Conservation (phyloP, 495 filamentous ascomycete genomes). For the Coniosporium apollinis region DNA sequence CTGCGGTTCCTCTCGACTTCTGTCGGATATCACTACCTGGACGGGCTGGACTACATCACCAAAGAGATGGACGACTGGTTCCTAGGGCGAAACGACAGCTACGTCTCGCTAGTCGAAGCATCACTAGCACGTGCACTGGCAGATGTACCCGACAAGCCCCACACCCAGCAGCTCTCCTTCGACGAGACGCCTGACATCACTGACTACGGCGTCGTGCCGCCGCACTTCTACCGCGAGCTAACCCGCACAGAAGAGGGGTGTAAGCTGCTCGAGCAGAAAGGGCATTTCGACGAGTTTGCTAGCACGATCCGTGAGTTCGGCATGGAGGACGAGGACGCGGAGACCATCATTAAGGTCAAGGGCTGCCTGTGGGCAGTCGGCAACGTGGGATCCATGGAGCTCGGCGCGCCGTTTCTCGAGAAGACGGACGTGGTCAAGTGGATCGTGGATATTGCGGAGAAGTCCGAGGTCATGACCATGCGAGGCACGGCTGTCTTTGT, state of each 20-base stretch:
- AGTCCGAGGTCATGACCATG: constrained; percentile 74
- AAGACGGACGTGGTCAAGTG: constrained; percentile 68
- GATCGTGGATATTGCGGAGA: constrained; percentile 74
- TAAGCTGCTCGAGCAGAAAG: constrained; percentile 72
- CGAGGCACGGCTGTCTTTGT: constrained; percentile 95
- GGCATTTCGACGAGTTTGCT: constrained; percentile 88
- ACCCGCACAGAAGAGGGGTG: constrained; percentile 87
- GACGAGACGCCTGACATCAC: constrained; percentile 42
- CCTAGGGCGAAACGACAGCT: constrained; percentile 81
- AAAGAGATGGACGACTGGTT: constrained; percentile 99
- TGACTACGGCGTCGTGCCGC: constrained; percentile 58
- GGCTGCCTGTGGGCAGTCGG: constrained; percentile 96
- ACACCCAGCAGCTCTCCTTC: constrained; percentile 14
- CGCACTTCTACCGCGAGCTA: constrained; percentile 93
- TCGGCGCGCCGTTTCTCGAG: constrained; percentile 85
- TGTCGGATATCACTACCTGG: constrained; percentile 91
- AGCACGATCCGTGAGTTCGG: constrained; percentile 71
- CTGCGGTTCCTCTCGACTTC: constrained; percentile 88
- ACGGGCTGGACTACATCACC: constrained; percentile 93
- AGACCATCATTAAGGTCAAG: constrained; percentile 85
- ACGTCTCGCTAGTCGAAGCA: constrained; percentile 88
- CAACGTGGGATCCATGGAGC: constrained; percentile 95
- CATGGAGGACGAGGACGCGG: constrained; percentile 66
- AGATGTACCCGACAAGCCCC: constrained; percentile 35
- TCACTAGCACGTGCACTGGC: constrained; percentile 79